Conservation (phyloP, 129 eudicot genomes). For the Solidago caesia region DNA sequence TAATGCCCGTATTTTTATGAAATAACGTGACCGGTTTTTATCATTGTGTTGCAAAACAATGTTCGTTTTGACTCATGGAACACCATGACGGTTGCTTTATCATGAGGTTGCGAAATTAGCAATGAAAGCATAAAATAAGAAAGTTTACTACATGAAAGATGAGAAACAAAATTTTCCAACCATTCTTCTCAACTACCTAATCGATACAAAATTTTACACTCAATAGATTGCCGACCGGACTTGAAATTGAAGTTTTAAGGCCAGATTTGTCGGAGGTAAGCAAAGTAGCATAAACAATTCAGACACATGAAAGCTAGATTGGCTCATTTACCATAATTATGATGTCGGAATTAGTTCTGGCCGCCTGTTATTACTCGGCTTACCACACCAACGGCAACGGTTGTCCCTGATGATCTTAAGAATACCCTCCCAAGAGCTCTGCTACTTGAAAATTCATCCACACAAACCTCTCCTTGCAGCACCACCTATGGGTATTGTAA, state of each 20-base stretch:
- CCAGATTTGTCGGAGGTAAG: too few species aligned
- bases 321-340: neutral
- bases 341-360: constrained; percentile 15
- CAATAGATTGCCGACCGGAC: neutral
- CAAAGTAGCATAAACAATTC: neutral
- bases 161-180: neutral
- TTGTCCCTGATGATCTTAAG: constrained; percentile 77
- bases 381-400: constrained; percentile 87
- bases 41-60: too few species aligned
- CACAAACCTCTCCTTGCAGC: constrained; percentile 72
- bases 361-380: constrained; percentile 42
- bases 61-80: too few species aligned
- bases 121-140: neutral
- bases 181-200: neutral
- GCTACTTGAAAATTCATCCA: constrained; percentile 62
- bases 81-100: too few species aligned
- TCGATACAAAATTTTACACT: constrained; percentile 15
- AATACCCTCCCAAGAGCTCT: constrained; percentile 90
- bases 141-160: neutral
- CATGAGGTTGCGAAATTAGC: neutral
- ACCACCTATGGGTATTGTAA: constrained; percentile 46
- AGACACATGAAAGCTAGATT: neutral
- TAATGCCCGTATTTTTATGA: too few species aligned
- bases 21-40: too few species aligned
- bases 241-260: neutral